Conservation (phyloP, 1,284 basidiomycete genomes). For the Leccinum olivaceoglutinosum region DNA sequence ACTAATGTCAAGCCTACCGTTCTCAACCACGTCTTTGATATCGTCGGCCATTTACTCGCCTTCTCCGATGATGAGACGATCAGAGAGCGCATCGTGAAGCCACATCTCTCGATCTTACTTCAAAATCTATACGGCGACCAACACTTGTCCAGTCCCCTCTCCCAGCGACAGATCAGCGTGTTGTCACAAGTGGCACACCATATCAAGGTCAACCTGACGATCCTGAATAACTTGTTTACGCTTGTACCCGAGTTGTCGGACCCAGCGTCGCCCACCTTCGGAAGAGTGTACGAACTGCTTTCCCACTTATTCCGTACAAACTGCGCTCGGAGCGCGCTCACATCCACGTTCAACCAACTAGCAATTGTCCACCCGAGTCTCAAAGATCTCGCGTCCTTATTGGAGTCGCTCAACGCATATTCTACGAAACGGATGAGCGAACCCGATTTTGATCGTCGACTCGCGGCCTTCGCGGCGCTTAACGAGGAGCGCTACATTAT, state of each 20-base stretch:
- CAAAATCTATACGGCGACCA: constrained; percentile 37
- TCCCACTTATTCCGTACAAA: constrained; percentile 75
- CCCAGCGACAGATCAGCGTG: constrained; percentile 80
- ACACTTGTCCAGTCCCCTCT: constrained; percentile 50
- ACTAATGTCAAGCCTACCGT: no score
- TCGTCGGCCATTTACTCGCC: no score
- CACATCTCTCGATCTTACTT: no score
- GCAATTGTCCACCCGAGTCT: constrained; percentile 49
- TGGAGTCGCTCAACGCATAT: constrained; percentile 82
- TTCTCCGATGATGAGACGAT: no score
- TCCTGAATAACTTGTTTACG: constrained; percentile 71
- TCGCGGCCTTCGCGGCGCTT: constrained; percentile 72
- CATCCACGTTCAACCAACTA: constrained; percentile 61
- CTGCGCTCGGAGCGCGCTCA: constrained; percentile 61
- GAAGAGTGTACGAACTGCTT: constrained; percentile 61
- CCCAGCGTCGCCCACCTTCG: constrained; percentile 43
- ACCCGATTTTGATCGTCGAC: constrained; percentile 87
- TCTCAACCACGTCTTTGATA: no score
- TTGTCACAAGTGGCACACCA: constrained; percentile 79
- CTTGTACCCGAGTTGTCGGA: constrained; percentile 66
- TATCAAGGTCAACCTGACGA: constrained; percentile 81
- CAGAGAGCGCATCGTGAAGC: no score
- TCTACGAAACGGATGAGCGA: constrained; percentile 82
- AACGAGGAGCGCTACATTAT: constrained; percentile 58
- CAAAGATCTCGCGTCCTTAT: constrained; percentile 44